These are phyloP conservation scores for Hylodesmum podocarpum DNA, from an alignment of 306 rosid species.

Conservation along the genomic window DNA sequence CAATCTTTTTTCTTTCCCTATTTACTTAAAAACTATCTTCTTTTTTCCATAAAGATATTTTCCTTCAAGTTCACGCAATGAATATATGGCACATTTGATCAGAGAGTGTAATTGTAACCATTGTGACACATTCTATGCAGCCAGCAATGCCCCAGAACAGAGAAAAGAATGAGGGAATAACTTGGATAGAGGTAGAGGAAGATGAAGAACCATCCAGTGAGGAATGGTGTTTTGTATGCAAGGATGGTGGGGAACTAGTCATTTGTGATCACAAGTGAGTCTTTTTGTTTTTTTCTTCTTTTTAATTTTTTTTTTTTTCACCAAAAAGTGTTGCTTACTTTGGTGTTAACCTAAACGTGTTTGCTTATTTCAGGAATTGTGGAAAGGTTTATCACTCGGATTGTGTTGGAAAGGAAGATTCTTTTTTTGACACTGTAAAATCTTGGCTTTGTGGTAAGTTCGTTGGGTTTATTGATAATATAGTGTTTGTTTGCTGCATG, in stretches of 20 bases:
- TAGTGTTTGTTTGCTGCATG: not conserved
- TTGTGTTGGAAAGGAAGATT: constrained; percentile 45
- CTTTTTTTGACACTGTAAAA: not conserved
- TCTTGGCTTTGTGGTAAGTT: constrained; percentile 67
- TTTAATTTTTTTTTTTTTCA: not conserved
- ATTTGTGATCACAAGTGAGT: constrained; percentile 41
- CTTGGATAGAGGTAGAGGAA: not conserved
- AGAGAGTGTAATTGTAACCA: not conserved
- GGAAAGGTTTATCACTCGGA: constrained; percentile 60
- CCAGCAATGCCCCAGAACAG: not conserved
- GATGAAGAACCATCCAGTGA: constrained; percentile 3
- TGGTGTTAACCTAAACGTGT: not conserved
- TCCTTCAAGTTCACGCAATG: not conserved
- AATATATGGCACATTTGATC: not conserved
- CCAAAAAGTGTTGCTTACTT: not conserved
- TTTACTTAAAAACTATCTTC: not conserved
- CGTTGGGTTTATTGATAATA: not conserved
- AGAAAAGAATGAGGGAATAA: not conserved
- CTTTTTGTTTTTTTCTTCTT: not conserved
- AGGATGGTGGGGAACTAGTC: constrained; percentile 47
- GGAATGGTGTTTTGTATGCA: constrained; percentile 48
- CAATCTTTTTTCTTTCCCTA: not conserved
- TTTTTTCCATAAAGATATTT: not conserved
- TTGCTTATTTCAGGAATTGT: constrained; percentile 48
- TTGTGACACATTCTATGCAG: not conserved